Evolutionary conservation across 352 stramenopile genomes (phyloP), one percentile per base, ranked within the genome.

Genomic region (Phytophthora nicotianae): DNA sequence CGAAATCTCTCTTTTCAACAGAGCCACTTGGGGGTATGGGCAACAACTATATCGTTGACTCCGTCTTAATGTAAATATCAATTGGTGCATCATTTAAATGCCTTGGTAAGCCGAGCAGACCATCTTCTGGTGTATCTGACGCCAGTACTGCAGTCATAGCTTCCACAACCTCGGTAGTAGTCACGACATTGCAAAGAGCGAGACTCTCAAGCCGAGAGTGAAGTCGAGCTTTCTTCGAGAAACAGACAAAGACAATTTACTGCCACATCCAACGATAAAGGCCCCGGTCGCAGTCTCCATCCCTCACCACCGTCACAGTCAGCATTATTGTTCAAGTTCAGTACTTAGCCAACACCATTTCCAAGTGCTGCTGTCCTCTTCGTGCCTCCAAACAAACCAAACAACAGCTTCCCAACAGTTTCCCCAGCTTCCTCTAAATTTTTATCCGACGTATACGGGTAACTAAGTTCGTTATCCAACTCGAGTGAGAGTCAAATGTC

Each of bases 201-300:
- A 72, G 60, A 7, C 48, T 68, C 50, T 68, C 35, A 11, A 72
- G 49, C 2, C 42, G 40, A 13, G 65, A 72, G 29, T 65, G 49
- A n/a, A 72, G 58, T 1, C 65, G 65, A 41, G 65, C 58, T 58
- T 57, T 68, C 48, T 72, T 52, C 24, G 65, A 72, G 29, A 68
- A 72, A 24, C 58, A 72, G 24, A 58, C 65, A 23, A 68, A 72
- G 7, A 40, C 29, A 14, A 72, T 62, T 58, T 58, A 68, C 42
- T 68, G 45, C 64, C 65, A 72, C 23, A 40, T 68, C 65, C 65
- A 72, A 9, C 58, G 27, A 23, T 51, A 58, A 35, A 63, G 33
- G 14, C 3, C 40, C 58, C 51, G 55, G 21, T 64, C 51, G 27
- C 56, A 38, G 20, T 50, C 32, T 5, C 50, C 29, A n/a, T n/a